Base-by-base conservation (phyloP, 2,329 filamentous ascomycete species). In the Dendryphion nanum region DNA sequence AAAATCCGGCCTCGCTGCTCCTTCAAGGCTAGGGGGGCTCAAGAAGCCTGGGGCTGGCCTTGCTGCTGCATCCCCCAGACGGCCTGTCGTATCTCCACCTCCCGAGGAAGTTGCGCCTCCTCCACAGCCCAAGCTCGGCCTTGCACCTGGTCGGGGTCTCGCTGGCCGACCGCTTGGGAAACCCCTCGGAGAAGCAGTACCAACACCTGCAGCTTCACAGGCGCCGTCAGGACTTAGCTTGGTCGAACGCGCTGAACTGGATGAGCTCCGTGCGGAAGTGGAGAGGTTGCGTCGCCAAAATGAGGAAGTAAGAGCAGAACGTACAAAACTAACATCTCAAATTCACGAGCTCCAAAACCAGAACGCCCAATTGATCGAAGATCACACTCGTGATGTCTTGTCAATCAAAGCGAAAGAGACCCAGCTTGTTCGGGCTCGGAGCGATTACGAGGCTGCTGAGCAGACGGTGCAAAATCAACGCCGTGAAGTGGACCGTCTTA, bases 341-440 rank as follows among this genome's bases (percentile, higher is more conserved):
- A 85, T 97, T 29, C 85, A 91, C 51, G 93, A 97, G 67, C 77
- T 98, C 19, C 94, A 96, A 69, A 94, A 95, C 56, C 89, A 96
- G 63, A 98, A 98, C 57, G 93, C 93, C 17, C 86, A 93, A 47
- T 75, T 98, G 21, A 98, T 98, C 44, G 93, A 98, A 67, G 91
- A 97, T 56, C 91, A 97, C 64, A 98, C 93, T 0, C 79, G 91
- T 33, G 91, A 98, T 56, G 89, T 96, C 0, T 75, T 98, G 29
- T 93, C 89, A 53, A 94, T 98, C 70, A 97, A 97, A 66, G 93
- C 93, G 12, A 98, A 98, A 68, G 93, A 98, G 66, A 97, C 93
- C 3, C 93, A 98, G 57, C 78, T 98, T 4, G 91, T 97, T 7
- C 84, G 93, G 30, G 90, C 93, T 8, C 79, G 90, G 38, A 89